Base-by-base conservation (phyloP, 306 rosid genomes). In the Pyrus pyrifolia region DNA sequence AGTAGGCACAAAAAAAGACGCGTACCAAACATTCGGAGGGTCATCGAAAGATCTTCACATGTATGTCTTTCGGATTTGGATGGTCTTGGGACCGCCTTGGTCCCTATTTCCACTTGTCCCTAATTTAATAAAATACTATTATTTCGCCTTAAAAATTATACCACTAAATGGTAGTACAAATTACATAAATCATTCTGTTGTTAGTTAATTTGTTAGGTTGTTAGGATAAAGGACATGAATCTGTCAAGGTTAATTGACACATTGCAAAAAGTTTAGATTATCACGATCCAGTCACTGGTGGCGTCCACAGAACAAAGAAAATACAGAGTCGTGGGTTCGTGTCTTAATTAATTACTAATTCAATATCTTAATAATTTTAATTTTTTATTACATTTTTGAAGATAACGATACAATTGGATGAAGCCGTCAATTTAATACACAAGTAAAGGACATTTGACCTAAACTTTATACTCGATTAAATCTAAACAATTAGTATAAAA, bases 381-480 rank as follows among this genome's bases (percentile, higher is more conserved):
- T 7, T 35, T 14, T 33, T 57, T 14, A 58, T 58, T 9, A 38
- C 40, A 22, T 14, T 38, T 17, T n/a, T 38, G 11, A 49, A 23
- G 57, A 58, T 38, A 58, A 59, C 42, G 30, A 42, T 27, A 42
- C 77, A 44, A 60, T 72, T 68, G 61, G 75, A 57, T 27, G 58
- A 38, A 25, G 29, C 42, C 11, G 25, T 49, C 45, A 40, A 58
- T 11, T 15, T 23, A 29, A 60, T 12, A 60, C 52, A 19, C 11
- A 52, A 69, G 45, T 52, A 17, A 59, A 67, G 8, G 11, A 44
- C 35, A 72, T 53, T 81, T 87, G 89, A 86, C 86, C 82, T 73
- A 57, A 74, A 68, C 77, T 64, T 78, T 74, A 40, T 51, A 58
- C 63, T 66, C 51, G 71, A 73, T 77, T 78, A 46, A 78, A 80